phyloP scores from a whole-genome alignment of 2,329 filamentous ascomycete species.

The Fusarium aywerte region DNA sequence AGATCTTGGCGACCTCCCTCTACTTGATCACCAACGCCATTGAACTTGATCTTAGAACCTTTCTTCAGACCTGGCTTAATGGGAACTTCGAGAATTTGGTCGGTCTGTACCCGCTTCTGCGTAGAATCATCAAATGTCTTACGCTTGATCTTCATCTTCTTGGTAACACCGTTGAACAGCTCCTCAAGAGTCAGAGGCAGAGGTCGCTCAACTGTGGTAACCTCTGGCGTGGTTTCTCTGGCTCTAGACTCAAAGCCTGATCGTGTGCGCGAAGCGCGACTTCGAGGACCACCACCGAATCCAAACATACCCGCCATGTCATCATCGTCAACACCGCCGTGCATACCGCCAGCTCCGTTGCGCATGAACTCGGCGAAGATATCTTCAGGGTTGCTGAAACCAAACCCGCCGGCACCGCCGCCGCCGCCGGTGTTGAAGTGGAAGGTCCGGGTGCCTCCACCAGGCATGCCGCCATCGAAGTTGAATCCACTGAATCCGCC shows the following conservation, averaged over 20 bases:
- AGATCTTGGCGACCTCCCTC: constrained; percentile 96
- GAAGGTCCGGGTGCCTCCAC: constrained; percentile 65
- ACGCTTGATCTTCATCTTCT: constrained; percentile 98
- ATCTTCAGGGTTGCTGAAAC: constrained; percentile 82
- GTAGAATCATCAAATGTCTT: constrained; percentile 86
- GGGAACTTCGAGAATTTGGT: constrained; percentile 91
- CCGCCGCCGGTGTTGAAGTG: constrained; percentile 68
- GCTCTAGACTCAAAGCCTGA: constrained; percentile 50
- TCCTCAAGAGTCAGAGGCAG: constrained; percentile 88
- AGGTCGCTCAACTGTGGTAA: constrained; percentile 88
- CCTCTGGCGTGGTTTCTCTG: constrained; percentile 73
- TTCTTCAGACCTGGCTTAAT: constrained; percentile 97
- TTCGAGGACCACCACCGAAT: constrained; percentile 55
- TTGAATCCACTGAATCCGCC: constrained; percentile 65
- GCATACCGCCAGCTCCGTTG: constrained; percentile 56
- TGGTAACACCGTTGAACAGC: constrained; percentile 84
- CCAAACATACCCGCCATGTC: constrained; percentile 67
- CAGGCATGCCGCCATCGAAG: constrained; percentile 58
- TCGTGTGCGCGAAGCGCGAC: constrained; percentile 57
- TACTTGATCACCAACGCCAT: constrained; percentile 96
- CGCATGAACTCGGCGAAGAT: constrained; percentile 89
- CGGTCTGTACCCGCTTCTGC: constrained; percentile 86
- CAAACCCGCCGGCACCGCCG: constrained; percentile 72
- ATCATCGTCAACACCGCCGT: constrained; percentile 56
- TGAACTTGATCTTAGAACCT: constrained; percentile 98